Conservation (phyloP, 768 basidiomycete species). For the Auricularia sp. region DNA sequence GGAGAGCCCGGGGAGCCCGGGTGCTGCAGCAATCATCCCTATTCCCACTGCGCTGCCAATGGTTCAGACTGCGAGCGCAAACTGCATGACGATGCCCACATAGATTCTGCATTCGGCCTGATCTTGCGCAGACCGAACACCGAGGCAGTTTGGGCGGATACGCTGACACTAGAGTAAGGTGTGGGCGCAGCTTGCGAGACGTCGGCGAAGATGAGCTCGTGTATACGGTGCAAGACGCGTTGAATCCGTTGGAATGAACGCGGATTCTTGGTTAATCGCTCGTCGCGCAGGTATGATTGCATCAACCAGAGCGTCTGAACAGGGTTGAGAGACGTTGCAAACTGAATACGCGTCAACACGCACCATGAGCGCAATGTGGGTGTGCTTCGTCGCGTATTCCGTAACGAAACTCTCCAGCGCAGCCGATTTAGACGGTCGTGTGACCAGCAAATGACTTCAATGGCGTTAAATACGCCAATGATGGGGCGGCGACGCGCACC, state of each 20-base stretch:
- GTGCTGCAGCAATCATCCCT: slow-evolving; percentile 67
- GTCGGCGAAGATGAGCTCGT: slow-evolving; percentile 94
- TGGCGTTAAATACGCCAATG: slow-evolving; percentile 9
- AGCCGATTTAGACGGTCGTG: slow-evolving; percentile 80
- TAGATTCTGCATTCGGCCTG: slow-evolving; percentile 61
- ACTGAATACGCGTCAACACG: slow-evolving; percentile 27
- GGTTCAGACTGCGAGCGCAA: not conserved
- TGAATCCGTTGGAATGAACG: slow-evolving; percentile 27
- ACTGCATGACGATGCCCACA: slow-evolving; percentile 13
- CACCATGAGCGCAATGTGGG: slow-evolving; percentile 92
- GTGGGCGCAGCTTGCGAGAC: slow-evolving; percentile 53
- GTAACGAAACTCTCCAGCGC: slow-evolving; percentile 93
- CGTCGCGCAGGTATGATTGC: slow-evolving; percentile 87
- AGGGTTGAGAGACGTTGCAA: slow-evolving; percentile 8
- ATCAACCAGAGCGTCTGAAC: slow-evolving; percentile 93
- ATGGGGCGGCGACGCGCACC: slow-evolving; percentile 35
- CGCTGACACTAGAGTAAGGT: slow-evolving; percentile 51
- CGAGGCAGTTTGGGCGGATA: slow-evolving; percentile 27
- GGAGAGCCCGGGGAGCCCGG: slow-evolving; percentile 66
- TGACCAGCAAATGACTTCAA: slow-evolving; percentile 83
- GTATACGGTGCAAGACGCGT: slow-evolving; percentile 80
- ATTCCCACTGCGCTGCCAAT: slow-evolving; percentile 56
- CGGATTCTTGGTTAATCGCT: slow-evolving; percentile 35
- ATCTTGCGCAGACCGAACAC: slow-evolving; percentile 50
- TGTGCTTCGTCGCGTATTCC: slow-evolving; percentile 78